phyloP scores from a whole-genome alignment of 352 stramenopile species.

The Phytopythium aichiense region DNA sequence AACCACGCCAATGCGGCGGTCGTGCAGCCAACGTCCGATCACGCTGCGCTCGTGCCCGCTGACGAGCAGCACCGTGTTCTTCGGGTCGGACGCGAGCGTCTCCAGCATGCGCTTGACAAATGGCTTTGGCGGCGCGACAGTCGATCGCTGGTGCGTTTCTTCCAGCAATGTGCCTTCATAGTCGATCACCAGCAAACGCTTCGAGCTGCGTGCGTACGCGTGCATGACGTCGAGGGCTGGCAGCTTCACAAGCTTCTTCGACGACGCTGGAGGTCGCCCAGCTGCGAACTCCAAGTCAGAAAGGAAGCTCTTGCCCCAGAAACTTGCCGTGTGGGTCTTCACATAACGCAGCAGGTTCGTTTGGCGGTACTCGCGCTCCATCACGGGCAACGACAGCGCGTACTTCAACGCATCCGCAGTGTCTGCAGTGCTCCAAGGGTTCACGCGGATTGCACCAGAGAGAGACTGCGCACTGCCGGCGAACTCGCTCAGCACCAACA shows the following conservation, averaged over 20 bases:
- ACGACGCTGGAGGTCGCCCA: constrained; percentile 24
- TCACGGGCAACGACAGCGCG: constrained; percentile 68
- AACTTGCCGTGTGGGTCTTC: constrained; percentile 79
- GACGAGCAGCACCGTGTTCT: constrained; percentile 60
- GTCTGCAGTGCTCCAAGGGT: constrained; percentile 86
- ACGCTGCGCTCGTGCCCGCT: constrained; percentile 63
- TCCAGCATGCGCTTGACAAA: constrained; percentile 62
- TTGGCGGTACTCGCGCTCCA: constrained; percentile 83
- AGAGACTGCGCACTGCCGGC: constrained; percentile 85
- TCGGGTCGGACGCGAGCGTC: constrained; percentile 38
- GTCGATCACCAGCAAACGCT: constrained; percentile 70
- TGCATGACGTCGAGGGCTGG: constrained; percentile 36
- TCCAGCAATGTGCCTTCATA: constrained; percentile 81
- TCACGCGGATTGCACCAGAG: constrained; percentile 84
- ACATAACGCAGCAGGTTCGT: constrained; percentile 86
- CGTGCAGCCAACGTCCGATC: constrained; percentile 70
- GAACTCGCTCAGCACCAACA: constrained; percentile 88
- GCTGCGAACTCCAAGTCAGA: constrained; percentile 60
- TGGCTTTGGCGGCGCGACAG: constrained; percentile 47
- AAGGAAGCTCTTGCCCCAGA: constrained; percentile 82
- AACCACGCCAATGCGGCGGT: constrained; percentile 46
- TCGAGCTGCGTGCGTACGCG: constrained; percentile 54
- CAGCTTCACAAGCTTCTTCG: constrained; percentile 45
- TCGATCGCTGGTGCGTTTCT: constrained; percentile 55
- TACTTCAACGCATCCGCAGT: constrained; percentile 67